Evolutionary conservation across 257 asterid species (phyloP), one percentile per base, ranked within the genome.

Genomic region (Verbena officinalis): DNA sequence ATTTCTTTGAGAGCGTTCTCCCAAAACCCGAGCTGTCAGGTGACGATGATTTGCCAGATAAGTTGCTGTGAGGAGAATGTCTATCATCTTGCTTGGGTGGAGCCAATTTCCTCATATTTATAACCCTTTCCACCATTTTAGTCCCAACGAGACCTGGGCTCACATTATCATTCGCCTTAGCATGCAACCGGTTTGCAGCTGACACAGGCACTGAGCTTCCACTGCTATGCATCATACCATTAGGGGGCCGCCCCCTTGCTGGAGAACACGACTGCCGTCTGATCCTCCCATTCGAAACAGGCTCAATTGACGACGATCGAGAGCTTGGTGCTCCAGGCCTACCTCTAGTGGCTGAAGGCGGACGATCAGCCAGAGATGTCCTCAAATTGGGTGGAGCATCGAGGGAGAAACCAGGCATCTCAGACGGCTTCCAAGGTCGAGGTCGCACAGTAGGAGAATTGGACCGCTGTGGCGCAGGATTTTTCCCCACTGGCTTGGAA

Each of bases 231-330:
- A 55, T 64, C 17, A 84, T 36, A 15, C 96, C 97, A 75, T 91
- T 88, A n/a, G 99, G 95, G 44, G 96, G 96, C 27, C 98, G 86
- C 46, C 99, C 99, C 75, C 96, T 86, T 23, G 96, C 76, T 17
- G 98, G 99, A 70, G 99, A 94, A 67, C 98, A 86, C 1, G 99
- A 94, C 68, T 94, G 99, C 22, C 95, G 76, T 78, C 99, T 83
- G 68, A 78, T 67, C 86, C 97, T 83, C 53, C 96, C 97, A 59
- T 88, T 94, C 2, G 95, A 74, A 66, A 44, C 78, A 30, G 97
- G 96, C 55, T 92, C 99, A 30, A 90, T 68, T 15, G 99, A 90
- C 17, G 97, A 86, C 33, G 99, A 88, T 19, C 99, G 88, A 62
- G 83, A 75, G 71, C 85, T 79, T 7, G 97, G 81, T 45, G 89